Evolutionary conservation across 306 rosid species (phyloP).

Genomic region (Pyrus pyrifolia): DNA sequence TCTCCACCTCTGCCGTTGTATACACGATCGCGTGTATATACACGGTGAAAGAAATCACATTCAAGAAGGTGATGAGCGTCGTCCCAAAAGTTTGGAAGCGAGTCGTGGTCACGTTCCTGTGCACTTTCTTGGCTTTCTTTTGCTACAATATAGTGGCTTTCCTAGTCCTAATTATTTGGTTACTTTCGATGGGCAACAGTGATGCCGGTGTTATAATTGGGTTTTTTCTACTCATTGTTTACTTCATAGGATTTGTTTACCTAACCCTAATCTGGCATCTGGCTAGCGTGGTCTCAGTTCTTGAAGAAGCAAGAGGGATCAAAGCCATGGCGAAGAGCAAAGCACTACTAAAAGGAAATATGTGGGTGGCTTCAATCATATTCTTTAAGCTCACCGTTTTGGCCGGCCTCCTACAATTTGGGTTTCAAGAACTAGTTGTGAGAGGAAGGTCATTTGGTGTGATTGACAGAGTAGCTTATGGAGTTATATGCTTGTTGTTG

Average conservation of each 20-base stretch:
- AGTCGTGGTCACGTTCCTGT: slow-evolving; percentile 52
- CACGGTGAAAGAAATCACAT: slow-evolving; percentile 35
- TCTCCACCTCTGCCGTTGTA: slow-evolving; percentile 68
- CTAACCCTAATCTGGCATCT: slow-evolving; percentile 59
- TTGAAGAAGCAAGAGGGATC: slow-evolving; percentile 59
- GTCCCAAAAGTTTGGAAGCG: slow-evolving; percentile 71
- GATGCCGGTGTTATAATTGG: background rate
- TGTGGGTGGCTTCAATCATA: slow-evolving; percentile 22
- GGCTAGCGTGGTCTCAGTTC: slow-evolving; percentile 56
- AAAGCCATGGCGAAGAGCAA: slow-evolving; percentile 65
- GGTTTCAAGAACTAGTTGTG: slow-evolving; percentile 37
- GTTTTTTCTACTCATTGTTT: background rate
- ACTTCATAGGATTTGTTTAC: slow-evolving; percentile 43
- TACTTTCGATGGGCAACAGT: accelerated
- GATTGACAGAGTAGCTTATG: slow-evolving; percentile 19
- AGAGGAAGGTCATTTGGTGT: slow-evolving; percentile 18
- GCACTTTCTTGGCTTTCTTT: slow-evolving; percentile 30
- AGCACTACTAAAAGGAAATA: slow-evolving; percentile 55
- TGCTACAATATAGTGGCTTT: slow-evolving; percentile 21
- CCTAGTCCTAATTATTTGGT: background rate
- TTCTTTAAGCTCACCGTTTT: slow-evolving; percentile 8
- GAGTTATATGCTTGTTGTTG: slow-evolving; percentile 35
- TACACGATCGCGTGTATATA: slow-evolving; percentile 66
- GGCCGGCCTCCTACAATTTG: background rate
- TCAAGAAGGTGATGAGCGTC: slow-evolving; percentile 41